phyloP scores from a whole-genome alignment of 192 early-diverging fungal genomes.

The Glomus cerebriforme region DNA sequence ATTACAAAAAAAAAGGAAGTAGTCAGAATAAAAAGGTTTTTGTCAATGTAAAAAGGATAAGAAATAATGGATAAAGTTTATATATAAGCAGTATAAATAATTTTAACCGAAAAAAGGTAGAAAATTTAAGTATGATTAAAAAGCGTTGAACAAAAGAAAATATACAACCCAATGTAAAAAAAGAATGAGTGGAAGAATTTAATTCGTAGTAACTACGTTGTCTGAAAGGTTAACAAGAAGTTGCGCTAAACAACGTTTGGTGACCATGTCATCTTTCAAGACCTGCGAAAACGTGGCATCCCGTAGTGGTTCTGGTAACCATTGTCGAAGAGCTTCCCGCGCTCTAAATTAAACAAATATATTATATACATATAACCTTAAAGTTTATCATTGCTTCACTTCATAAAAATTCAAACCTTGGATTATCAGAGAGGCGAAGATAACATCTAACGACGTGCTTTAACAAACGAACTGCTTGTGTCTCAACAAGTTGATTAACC shows the following conservation, averaged over 20 bases:
- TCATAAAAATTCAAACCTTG: slow-evolving; percentile 43
- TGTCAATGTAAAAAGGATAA: no score
- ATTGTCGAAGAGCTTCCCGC: slow-evolving; percentile 87
- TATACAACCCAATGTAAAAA: slow-evolving; percentile 20
- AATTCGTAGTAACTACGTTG: slow-evolving; percentile 31
- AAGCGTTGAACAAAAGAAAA: neutral
- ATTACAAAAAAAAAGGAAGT: slow-evolving; percentile 23
- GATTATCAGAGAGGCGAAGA: slow-evolving; percentile 90
- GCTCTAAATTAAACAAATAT: slow-evolving; percentile 52
- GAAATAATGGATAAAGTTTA: no score
- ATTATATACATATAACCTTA: neutral
- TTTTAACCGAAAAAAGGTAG: neutral
- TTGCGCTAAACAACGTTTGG: slow-evolving; percentile 80
- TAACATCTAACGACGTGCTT: slow-evolving; percentile 96
- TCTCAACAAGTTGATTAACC: slow-evolving; percentile 87
- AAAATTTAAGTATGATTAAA: slow-evolving; percentile 16
- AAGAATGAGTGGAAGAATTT: neutral
- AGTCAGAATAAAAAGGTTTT: slow-evolving; percentile 3
- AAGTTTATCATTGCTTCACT: neutral
- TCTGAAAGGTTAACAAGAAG: slow-evolving; percentile 63
- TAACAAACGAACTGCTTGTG: slow-evolving; percentile 80
- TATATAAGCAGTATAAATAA: slow-evolving; percentile 5
- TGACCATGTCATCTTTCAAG: slow-evolving; percentile 88
- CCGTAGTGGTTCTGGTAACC: slow-evolving; percentile 83
- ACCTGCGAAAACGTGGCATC: slow-evolving; percentile 84